Conservation (phyloP, 2,329 filamentous ascomycete genomes). For the Acephala macrosclerotiorum region DNA sequence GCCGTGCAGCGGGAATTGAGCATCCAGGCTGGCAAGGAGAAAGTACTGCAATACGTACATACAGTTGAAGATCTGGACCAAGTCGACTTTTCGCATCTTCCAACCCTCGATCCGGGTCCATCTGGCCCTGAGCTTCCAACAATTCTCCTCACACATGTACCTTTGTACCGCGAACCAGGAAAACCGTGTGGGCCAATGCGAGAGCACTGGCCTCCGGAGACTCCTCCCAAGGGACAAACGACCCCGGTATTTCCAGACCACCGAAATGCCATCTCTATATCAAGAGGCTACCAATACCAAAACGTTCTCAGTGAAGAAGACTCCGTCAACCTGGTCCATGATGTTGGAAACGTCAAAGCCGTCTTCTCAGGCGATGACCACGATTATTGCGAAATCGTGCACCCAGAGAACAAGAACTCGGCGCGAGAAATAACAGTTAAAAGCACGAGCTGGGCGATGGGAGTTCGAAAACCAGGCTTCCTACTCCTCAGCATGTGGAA, state of each 20-base stretch:
- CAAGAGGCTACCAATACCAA: constrained; percentile 91
- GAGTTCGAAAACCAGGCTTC: constrained; percentile 86
- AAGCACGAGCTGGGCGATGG: constrained; percentile 95
- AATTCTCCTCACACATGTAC: constrained; percentile 89
- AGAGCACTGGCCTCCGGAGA: constrained; percentile 81
- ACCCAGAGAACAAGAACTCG: constrained; percentile 67
- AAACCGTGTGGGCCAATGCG: constrained; percentile 88
- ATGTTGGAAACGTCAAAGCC: constrained; percentile 81
- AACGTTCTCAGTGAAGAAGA: constrained; percentile 85
- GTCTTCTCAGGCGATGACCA: constrained; percentile 97
- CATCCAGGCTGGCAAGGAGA: constrained; percentile 64
- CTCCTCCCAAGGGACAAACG: constrained; percentile 64
- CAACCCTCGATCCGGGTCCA: constrained; percentile 51
- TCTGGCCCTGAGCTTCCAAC: constrained; percentile 75
- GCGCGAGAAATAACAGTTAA: constrained; percentile 90
- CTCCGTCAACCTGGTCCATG: constrained; percentile 77
- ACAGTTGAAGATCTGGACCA: constrained; percentile 59
- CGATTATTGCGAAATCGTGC: constrained; percentile 92
- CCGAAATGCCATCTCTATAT: constrained; percentile 79
- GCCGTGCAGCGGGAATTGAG: constrained; percentile 74
- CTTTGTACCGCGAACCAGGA: constrained; percentile 80
- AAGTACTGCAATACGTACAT: constrained; percentile 64
- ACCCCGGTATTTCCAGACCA: constrained; percentile 66
- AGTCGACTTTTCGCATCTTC: constrained; percentile 47
- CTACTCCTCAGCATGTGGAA: constrained; percentile 92